Base-by-base conservation (phyloP, 495 filamentous ascomycete genomes). In the Pseudomonodictys pantanalensis region DNA sequence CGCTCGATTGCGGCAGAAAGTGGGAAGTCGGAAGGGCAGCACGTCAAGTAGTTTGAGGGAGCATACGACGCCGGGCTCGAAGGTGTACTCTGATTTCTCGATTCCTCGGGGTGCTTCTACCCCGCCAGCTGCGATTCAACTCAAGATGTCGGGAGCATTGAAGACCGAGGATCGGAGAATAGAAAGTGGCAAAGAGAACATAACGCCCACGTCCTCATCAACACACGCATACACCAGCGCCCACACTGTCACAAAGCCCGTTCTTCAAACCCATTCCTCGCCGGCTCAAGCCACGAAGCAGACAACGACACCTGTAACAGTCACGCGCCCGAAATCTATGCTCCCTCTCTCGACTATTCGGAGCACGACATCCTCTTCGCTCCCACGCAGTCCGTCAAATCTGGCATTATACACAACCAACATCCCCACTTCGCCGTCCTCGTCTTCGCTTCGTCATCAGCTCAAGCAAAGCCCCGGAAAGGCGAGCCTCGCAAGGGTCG, bases 51-150 rank as follows among this genome's bases (percentile, higher is more conserved):
- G n/a, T n/a, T 3, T 47, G n/a, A 49, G 29, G n/a, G 15, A 35
- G 23, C 52, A 46, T 24, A 29, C 24, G 5, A 49, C 47, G 6
- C 41, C 60, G 3, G 54, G 54, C 33, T 48, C 53, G 5, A 38
- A 32, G n/a, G 41, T 58, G 9, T 64, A 64, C 39, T 58, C 54
- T 6, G 55, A 64, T 32, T 64, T 51, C 26, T 64, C 60, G 1
- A 11, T 53, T 7, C 60, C 53, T 28, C 4, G 42, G 8, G 3
- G 26, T 2, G 10, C 30, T 20, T n/a, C 18, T n/a, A 64, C 3
- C n/a, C 44, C 54, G 22, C n/a, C n/a, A n/a, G n/a, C n/a, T n/a
- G n/a, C n/a, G n/a, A n/a, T n/a, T n/a, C n/a, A n/a, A n/a, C 7
- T 44, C 39, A 53, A 5, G 47, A 30, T 2, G 56, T 58, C 46